Conservation (phyloP, 2,329 filamentous ascomycete genomes). For the Fusarium fujikuroi region DNA sequence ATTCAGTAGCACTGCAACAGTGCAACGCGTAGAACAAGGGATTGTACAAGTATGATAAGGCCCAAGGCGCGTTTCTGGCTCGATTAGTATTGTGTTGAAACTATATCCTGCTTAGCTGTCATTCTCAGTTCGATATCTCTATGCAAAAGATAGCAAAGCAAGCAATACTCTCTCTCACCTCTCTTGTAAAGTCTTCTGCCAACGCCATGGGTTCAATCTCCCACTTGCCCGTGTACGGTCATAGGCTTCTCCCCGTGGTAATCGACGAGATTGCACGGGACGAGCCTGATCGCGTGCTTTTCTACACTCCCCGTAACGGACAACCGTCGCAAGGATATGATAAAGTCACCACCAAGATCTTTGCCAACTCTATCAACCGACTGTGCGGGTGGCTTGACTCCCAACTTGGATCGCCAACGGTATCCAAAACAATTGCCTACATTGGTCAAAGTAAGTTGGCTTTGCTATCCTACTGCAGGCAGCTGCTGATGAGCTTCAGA, state of each 20-base stretch:
- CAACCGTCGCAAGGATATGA: background rate
- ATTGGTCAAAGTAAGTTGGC: background rate
- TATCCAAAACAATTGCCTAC: background rate
- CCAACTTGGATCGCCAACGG: background rate
- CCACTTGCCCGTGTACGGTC: background rate
- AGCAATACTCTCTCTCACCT: background rate
- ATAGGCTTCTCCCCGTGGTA: background rate
- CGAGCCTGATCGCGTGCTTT: background rate
- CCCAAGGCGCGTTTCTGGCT: background rate
- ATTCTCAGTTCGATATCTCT: background rate
- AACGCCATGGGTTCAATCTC: background rate
- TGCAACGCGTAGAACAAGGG: too few relatives aligned
- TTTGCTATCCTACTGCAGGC: accelerated
- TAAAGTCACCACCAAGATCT: background rate
- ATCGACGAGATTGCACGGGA: background rate
- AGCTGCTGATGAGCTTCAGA: background rate
- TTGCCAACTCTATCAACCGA: background rate
- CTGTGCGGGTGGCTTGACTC: background rate
- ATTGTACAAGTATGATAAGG: background rate
- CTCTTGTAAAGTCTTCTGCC: background rate
- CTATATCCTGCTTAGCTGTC: background rate
- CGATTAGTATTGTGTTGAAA: background rate
- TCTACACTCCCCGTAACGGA: background rate
- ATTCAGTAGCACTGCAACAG: background rate
- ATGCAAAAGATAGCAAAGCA: background rate